Evolutionary conservation across 352 stramenopile species (phyloP).

Genomic region (Plasmopara halstedii): DNA sequence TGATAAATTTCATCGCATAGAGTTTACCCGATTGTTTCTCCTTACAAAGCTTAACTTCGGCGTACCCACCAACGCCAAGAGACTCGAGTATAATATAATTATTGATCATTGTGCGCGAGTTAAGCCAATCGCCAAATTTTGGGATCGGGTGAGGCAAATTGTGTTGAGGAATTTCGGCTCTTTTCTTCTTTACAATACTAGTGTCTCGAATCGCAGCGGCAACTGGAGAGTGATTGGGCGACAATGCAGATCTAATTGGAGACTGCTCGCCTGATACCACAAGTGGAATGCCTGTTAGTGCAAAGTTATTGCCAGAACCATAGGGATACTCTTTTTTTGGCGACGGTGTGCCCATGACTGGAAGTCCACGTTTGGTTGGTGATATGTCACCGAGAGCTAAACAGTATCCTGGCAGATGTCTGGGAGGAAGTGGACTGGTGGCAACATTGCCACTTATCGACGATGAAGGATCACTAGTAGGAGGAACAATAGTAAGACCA

Average conservation of each 20-base stretch:
- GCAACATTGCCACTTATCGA: background rate
- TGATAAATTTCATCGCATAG: slow-evolving; percentile 86
- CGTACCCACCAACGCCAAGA: slow-evolving; percentile 83
- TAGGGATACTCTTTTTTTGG: slow-evolving; percentile 41
- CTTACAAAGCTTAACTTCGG: slow-evolving; percentile 87
- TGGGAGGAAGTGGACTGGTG: slow-evolving; percentile 13
- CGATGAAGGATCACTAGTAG: slow-evolving; percentile 1
- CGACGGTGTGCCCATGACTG: slow-evolving; percentile 14
- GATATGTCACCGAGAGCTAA: slow-evolving; percentile 23
- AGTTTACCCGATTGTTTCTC: slow-evolving; percentile 67
- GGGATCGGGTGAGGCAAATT: slow-evolving; percentile 69
- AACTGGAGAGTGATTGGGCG: slow-evolving; percentile 3
- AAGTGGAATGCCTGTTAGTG: slow-evolving; percentile 34
- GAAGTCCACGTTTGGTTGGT: slow-evolving; percentile 26
- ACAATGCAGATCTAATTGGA: slow-evolving; percentile 7
- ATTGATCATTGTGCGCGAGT: slow-evolving; percentile 87
- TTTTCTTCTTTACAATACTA: slow-evolving; percentile 79
- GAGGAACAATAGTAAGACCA: slow-evolving; percentile 13
- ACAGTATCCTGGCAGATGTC: slow-evolving; percentile 20
- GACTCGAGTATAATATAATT: slow-evolving; percentile 90
- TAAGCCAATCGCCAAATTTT: slow-evolving; percentile 81
- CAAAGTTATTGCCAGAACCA: slow-evolving; percentile 25
- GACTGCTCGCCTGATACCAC: slow-evolving; percentile 10
- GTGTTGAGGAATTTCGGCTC: slow-evolving; percentile 58
- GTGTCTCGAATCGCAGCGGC: slow-evolving; percentile 51